Conservation (phyloP, 2,329 filamentous ascomycete species). For the Blumeria hordei region DNA sequence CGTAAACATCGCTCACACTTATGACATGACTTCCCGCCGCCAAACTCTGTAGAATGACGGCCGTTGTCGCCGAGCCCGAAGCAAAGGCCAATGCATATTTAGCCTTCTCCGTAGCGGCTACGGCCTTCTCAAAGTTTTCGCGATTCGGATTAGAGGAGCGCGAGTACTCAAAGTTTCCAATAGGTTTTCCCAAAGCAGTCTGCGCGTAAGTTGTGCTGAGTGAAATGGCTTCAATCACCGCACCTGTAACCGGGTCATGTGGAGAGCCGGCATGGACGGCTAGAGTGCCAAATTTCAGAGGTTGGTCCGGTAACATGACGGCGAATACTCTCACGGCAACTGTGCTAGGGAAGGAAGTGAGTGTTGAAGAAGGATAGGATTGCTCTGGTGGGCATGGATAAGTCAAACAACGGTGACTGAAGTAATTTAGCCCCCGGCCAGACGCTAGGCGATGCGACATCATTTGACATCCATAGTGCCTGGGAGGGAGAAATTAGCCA, state of each 20-base stretch:
- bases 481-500: no score
- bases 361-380: no score
- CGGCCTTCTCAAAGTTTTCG: constrained; percentile 74
- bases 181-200: constrained; percentile 59
- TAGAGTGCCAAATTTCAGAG: constrained; percentile 65
- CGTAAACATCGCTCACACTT: constrained; percentile 92
- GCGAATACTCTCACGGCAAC: no score
- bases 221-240: constrained; percentile 89
- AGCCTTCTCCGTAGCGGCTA: constrained; percentile 81
- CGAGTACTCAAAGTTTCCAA: constrained; percentile 82
- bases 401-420: no score
- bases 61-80: constrained; percentile 82
- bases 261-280: constrained; percentile 85
- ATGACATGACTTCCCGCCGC: constrained; percentile 82
- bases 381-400: no score
- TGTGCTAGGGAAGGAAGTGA: no score
- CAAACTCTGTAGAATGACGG: constrained; percentile 77
- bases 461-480: no score
- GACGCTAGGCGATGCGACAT: no score
- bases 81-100: constrained; percentile 84
- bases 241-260: constrained; percentile 75
- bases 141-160: constrained; percentile 88
- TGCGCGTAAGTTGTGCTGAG: constrained; percentile 95
- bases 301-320: not conserved
- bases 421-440: no score